Base-by-base conservation (phyloP, 208 protist genomes). In the Strigomonas galati region DNA sequence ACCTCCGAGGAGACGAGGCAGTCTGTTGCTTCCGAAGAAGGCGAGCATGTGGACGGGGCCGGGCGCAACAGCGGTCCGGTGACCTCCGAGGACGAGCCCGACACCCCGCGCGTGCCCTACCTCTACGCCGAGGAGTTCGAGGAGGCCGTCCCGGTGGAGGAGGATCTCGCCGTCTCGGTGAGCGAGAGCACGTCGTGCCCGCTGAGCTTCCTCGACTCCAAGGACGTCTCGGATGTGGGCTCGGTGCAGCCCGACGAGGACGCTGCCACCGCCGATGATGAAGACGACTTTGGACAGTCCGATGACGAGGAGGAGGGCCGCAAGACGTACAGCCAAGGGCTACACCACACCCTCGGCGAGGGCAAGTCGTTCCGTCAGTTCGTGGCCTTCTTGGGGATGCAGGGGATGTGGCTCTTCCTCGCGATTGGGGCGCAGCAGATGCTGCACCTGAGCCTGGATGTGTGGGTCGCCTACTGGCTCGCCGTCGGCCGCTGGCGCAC, bases 101-200 rank as follows among this genome's bases (percentile, higher is more conserved):
- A 52, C 58, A 24, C 37, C 37, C 55, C n/a, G 19, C 58, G 31
- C 31, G 37, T 81, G 56, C 69, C 78, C 15, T 24, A 73, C n/a
- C 46, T 83, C n/a, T 82, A 79, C 58, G 79, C 79, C 4, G 79
- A 78, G 67, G 79, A 89, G 56, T 82, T 79, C 43, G 82, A 80
- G 63, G 79, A 89, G 67, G 44, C 78, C 14, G 67, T 65, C 21
- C 67, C 62, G 62, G 63, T 62, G 3, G 74, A 59, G 37, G 67
- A 81, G 19, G 52, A 65, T 24, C 40, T 62, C 27, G 61, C 49
- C 61, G 59, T 14, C 23, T 32, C 44, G 4, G 46, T 62, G 58
- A 62, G 46, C 37, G 58, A 49, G 19, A 43, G 46, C 40, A 46
- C 40, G 10, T 46, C 40, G 12, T 46, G 40, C 40, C 40, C 40